phyloP scores from a whole-genome alignment of 768 basidiomycete species.

The Russula earlei region DNA sequence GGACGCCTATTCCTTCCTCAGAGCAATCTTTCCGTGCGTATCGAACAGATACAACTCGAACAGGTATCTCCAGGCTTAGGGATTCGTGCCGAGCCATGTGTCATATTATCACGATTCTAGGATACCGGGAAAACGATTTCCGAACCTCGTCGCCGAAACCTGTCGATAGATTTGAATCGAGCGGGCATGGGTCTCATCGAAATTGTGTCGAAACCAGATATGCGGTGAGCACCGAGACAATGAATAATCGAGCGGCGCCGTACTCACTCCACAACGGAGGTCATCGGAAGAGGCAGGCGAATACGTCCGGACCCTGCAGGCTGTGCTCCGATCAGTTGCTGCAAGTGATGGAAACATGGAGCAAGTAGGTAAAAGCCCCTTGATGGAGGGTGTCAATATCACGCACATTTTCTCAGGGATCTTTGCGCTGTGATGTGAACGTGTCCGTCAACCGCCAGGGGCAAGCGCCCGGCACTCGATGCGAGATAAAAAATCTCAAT shows the following conservation, averaged over 20 bases:
- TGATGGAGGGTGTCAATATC: not conserved
- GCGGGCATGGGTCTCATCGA: constrained; percentile 89
- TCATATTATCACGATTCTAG: constrained; percentile 31
- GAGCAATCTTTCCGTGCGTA: constrained; percentile 46
- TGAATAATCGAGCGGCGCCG: not conserved
- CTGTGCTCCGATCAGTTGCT: constrained; percentile 70
- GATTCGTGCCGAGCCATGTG: not conserved
- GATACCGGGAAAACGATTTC: constrained; percentile 86
- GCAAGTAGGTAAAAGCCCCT: constrained; percentile 42
- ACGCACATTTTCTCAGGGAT: constrained; percentile 51
- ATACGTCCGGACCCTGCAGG: constrained; percentile 78
- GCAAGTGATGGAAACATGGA: constrained; percentile 98
- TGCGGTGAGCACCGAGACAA: constrained; percentile 35
- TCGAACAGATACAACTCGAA: constrained; percentile 92
- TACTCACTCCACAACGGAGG: constrained; percentile 22
- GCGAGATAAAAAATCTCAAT: constrained; percentile 96
- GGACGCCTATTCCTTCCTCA: constrained; percentile 47
- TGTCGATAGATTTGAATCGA: constrained; percentile 80
- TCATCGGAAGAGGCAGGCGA: constrained; percentile 85
- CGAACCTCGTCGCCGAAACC: constrained; percentile 39
- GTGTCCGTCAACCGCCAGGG: constrained; percentile 75
- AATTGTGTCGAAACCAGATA: constrained; percentile 90
- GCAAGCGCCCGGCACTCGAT: constrained; percentile 64
- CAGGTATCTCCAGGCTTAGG: constrained; percentile 41
- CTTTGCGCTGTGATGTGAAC: constrained; percentile 91